Base-by-base conservation (phyloP, 2,329 filamentous ascomycete genomes). In the Stemphylium beticola region DNA sequence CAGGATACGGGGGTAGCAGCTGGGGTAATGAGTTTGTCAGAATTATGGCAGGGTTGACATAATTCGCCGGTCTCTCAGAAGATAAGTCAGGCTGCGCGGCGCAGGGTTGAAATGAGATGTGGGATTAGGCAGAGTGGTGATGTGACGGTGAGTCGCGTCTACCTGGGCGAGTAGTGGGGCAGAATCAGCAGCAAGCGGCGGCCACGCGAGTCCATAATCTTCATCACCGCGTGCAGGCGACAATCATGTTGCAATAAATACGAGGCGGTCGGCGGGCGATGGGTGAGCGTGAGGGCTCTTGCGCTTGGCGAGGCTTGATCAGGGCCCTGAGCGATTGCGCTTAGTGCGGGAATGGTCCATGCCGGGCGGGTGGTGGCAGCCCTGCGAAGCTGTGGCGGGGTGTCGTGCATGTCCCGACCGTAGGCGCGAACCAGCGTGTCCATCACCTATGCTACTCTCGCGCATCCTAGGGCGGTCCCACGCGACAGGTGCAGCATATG, bases 401-500 rank as follows among this genome's bases (percentile, higher is more conserved):
- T 57, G 49, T 55, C 42, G 38, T 57, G 62, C 60, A 61, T 50
- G 37, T 61, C 53, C 60, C 62, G 57, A 64, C 44, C 45, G 42
- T 61, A 59, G 60, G 65, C 65, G 58, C 60, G 53, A 57, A 29
- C 34, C 44, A 40, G 52, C 49, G 41, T 45, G 45, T 47, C 40
- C 31, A 33, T 62, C 24, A 47, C 42, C 46, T 55, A 74, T 75
- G 73, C 62, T 68, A 47, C 59, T 69, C 58, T 49, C 62, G 62
- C 71, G 67, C 62, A 61, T 65, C 49, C 53, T 69, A 39, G 47
- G 61, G 63, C 67, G 67, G 62, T 62, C 68, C 51, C 66, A 66
- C 61, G 64, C 69, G 60, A 64, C 59, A 56, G 49, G 62, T 29
- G 49, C 62, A 55, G 60, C 61, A 40, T 61, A 65, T 72, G 70